Evolutionary conservation across 331 rosid genomes (phyloP).

Genomic region (Saraca asoca): DNA sequence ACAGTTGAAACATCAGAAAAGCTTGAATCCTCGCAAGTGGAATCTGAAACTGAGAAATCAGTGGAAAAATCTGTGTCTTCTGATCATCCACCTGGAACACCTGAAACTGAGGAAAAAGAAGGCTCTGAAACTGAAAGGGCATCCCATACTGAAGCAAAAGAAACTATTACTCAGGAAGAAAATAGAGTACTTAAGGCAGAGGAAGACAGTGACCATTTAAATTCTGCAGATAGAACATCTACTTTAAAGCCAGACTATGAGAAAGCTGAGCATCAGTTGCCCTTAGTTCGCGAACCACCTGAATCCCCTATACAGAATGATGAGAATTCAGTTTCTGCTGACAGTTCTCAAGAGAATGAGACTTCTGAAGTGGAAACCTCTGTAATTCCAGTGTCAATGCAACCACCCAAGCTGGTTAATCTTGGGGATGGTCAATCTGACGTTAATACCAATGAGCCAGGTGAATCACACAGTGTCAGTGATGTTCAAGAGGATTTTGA

Average conservation of each 20-base stretch:
- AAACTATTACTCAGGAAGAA: slow-evolving; percentile 35
- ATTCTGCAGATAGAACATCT: slow-evolving; percentile 35
- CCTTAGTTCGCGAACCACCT: slow-evolving; percentile 36
- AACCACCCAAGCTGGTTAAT: slow-evolving; percentile 29
- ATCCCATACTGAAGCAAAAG: slow-evolving; percentile 35
- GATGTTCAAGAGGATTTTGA: slow-evolving; percentile 44
- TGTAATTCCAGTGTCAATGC: slow-evolving; percentile 32
- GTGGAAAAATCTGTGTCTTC: slow-evolving; percentile 38
- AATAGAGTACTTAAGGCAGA: slow-evolving; percentile 35
- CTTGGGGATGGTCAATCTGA: slow-evolving; percentile 45
- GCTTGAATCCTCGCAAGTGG: slow-evolving; percentile 44
- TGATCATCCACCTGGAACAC: not conserved
- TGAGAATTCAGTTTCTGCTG: slow-evolving; percentile 36
- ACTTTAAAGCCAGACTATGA: slow-evolving; percentile 33
- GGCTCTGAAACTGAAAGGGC: slow-evolving; percentile 27
- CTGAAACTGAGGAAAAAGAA: slow-evolving; percentile 46
- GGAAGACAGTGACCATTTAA: slow-evolving; percentile 35
- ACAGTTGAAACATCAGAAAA: slow-evolving; percentile 46
- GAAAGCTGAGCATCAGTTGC: slow-evolving; percentile 38
- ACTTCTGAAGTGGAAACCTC: slow-evolving; percentile 38
- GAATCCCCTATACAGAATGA: slow-evolving; percentile 41
- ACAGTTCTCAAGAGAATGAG: slow-evolving; percentile 40
- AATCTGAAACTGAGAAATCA: slow-evolving; percentile 45
- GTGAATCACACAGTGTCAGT: slow-evolving; percentile 28
- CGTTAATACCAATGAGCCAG: slow-evolving; percentile 27